Evolutionary conservation across 106 monocot genomes (phyloP), one percentile per base, ranked within the genome.

Genomic region (Dioscorea alata): DNA sequence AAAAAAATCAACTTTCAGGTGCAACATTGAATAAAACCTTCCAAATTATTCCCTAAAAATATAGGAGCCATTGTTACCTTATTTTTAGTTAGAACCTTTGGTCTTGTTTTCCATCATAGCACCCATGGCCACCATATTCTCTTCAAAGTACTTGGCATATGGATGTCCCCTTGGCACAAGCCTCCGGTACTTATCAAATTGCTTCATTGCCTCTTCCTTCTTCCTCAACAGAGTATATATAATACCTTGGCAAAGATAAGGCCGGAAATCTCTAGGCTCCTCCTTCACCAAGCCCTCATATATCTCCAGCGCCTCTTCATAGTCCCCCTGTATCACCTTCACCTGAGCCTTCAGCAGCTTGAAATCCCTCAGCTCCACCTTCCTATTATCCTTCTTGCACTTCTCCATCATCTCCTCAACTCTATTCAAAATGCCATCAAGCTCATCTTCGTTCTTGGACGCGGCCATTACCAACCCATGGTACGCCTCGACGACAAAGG

Each of bases 261-360:
- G 89, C 28, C 93, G 75, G 67, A 94, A 94, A 73, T 94, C 93
- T 53, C 73, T 82, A 18, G 89, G 89, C 50, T 94, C 84, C 70
- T 94, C 86, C 65, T 60, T 80, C 34, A 80, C 84, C 81, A 94
- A 53, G 24, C 84, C 89, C n/a, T 66, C 51, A 62, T 94, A 94
- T 10, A 94, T 64, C 70, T 66, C 75, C 1, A 94, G 54, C 0
- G 83, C 89, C 54, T 82, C 79, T 21, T 84, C 84, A 34, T 89
- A 89, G 49, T 82, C 72, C 31, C 82, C 80, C 56, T 81, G 57
- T 25, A 86, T 58, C 4, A 89, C 84, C 81, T 60, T 73, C 16
- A 94, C 75, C 80, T 94, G 89, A 4, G 89, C 89, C 60, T 78
- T 23, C 57, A 94, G 62, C 59, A 94, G 63, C 78, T 76, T 94